phyloP scores from a whole-genome alignment of 176 grass and related monocot species.

The Neostapfia colusana region DNA sequence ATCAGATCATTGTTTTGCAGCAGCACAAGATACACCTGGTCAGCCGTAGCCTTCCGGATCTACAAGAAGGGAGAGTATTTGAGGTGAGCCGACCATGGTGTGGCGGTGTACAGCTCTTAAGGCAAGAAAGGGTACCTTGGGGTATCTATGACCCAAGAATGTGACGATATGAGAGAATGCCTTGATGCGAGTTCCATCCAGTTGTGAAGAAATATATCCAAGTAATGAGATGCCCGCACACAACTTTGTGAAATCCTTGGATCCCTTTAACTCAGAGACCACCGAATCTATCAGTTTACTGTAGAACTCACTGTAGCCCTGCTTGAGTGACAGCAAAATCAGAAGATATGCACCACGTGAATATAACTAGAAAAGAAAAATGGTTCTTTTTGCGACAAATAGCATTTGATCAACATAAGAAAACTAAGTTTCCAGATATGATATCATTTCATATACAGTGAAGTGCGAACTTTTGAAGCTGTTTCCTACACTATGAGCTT shows the following conservation, averaged over 20 bases:
- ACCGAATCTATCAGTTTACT: slow-evolving; percentile 60
- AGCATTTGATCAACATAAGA: slow-evolving; percentile 18
- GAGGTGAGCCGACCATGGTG: background rate
- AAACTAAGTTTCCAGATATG: slow-evolving; percentile 6
- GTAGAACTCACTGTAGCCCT: slow-evolving; percentile 67
- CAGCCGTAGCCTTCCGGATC: slow-evolving; percentile 84
- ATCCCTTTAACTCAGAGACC: slow-evolving; percentile 64
- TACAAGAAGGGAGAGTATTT: slow-evolving; percentile 33
- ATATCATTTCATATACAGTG: slow-evolving; percentile 6
- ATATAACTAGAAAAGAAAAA: slow-evolving; percentile 3
- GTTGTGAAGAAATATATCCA: slow-evolving; percentile 77
- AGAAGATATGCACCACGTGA: slow-evolving; percentile 31
- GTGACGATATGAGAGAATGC: slow-evolving; percentile 78
- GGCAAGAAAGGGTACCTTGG: slow-evolving; percentile 59
- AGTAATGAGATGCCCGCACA: slow-evolving; percentile 77
- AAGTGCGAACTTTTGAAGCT: background rate
- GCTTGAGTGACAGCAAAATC: slow-evolving; percentile 24
- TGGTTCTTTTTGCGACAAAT: slow-evolving; percentile 7
- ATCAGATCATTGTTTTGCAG: slow-evolving; percentile 66
- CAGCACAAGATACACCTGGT: slow-evolving; percentile 89
- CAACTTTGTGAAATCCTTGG: slow-evolving; percentile 89
- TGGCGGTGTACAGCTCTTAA: background rate
- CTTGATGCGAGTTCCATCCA: slow-evolving; percentile 45
- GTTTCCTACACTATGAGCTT: slow-evolving; percentile 29
- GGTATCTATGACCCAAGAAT: slow-evolving; percentile 87